Base-by-base conservation (phyloP, 78 protist genomes). In the Acrasis kona region DNA sequence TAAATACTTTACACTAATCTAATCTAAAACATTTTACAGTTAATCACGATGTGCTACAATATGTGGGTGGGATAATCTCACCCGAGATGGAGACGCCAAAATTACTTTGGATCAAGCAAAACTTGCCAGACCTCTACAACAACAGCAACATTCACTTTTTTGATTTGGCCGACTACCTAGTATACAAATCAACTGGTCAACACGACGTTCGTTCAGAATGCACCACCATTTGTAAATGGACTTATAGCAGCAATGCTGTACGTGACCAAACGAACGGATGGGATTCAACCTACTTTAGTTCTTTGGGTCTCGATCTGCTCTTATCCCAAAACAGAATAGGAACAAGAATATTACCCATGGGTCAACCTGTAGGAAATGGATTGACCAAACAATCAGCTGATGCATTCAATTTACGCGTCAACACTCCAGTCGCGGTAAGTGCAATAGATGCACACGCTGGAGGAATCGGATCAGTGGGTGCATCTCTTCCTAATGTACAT, bases 361-460 rank as follows among this genome's bases (percentile, higher is more conserved):
- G 79, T 3, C 10, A 5, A 5, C 39, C 36, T 19, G 5, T 76
- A 5, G 79, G 10, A 6, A 3, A 3, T 7, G 71, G 41, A 5
- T 10, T 72, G 76, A n/a, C 76, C 12, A 50, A 72, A 72, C 65
- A 72, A 72, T 39, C 76, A 2, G 61, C 75, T 6, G 77, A 5
- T 7, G 75, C 0, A 19, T 31, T 79, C n/a, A 78, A 78, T 2
- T 65, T 81, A 12, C 37, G 8, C 3, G 29, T 30, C 1, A 61
- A 61, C 28, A 31, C 39, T 1, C 29, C 61, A 10, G 28, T 82
- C 29, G 61, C 69, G 31, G 69, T 38, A 9, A 70, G 76, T 12
- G 32, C 30, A 32, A 82, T 82, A 12, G 86, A 82, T 38, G 86
- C 86, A 37, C 86, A 82, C 67, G 82, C 86, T 10, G 86, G 86